These are phyloP conservation scores for Spirogloea muscicola DNA, from an alignment of 139 green algal genomes.

Conservation along the genomic window DNA sequence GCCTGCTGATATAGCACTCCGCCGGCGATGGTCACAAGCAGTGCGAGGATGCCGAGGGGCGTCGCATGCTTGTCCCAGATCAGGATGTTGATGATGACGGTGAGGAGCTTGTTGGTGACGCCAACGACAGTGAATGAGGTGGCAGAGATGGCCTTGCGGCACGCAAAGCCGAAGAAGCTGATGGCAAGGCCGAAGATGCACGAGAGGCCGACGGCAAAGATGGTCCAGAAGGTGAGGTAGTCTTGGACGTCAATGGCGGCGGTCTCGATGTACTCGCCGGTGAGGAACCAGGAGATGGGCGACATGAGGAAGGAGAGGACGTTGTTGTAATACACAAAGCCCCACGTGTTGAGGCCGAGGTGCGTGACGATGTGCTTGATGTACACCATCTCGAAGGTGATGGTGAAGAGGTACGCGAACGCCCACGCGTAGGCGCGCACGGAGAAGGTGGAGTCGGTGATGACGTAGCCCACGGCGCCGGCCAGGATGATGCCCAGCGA, in stretches of 20 bases:
- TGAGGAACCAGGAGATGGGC: slow-evolving; percentile 35
- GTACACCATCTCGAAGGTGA: slow-evolving; percentile 48
- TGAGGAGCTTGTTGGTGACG: slow-evolving; percentile 79
- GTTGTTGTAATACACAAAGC: slow-evolving; percentile 50
- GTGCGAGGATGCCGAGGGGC: slow-evolving; percentile 41
- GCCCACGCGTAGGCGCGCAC: slow-evolving; percentile 42
- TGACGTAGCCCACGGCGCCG: slow-evolving; percentile 42
- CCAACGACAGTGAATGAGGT: slow-evolving; percentile 79
- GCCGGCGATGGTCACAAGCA: slow-evolving; percentile 52
- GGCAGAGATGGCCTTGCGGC: slow-evolving; percentile 63
- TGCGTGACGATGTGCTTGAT: slow-evolving; percentile 49
- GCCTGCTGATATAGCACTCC: slow-evolving; percentile 46
- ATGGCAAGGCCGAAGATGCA: slow-evolving; percentile 69
- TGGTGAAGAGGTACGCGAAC: slow-evolving; percentile 49
- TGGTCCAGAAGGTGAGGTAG: background rate
- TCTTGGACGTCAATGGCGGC: background rate
- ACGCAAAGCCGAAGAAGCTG: slow-evolving; percentile 64
- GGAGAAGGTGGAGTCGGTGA: slow-evolving; percentile 35
- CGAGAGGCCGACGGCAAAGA: slow-evolving; percentile 56
- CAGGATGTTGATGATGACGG: slow-evolving; percentile 63
- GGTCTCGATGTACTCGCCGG: slow-evolving; percentile 24
- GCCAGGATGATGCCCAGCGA: slow-evolving; percentile 31
- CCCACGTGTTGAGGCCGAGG: slow-evolving; percentile 42
- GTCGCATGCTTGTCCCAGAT: slow-evolving; percentile 70
- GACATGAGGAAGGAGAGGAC: slow-evolving; percentile 33